Conservation (phyloP, 495 filamentous ascomycete genomes). For the Penicillium odoratum region DNA sequence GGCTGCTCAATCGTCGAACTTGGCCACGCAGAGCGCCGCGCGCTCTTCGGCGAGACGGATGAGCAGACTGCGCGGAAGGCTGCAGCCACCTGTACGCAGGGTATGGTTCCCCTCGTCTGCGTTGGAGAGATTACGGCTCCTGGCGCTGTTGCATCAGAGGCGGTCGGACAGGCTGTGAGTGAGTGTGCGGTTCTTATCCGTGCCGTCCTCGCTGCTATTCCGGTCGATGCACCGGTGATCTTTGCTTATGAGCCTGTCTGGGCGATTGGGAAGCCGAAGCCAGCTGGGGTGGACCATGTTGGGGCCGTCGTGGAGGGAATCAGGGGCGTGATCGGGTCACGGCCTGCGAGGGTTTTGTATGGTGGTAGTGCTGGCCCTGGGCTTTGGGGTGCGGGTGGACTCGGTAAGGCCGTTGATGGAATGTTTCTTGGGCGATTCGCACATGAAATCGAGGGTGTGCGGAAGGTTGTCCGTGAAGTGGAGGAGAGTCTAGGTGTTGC, state of each 20-base stretch:
- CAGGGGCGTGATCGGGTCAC: constrained; percentile 41
- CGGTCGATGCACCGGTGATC: constrained; percentile 63
- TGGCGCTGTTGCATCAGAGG: constrained; percentile 49
- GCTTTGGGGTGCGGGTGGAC: constrained; percentile 56
- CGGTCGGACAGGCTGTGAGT: constrained; percentile 56
- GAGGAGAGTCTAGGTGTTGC: constrained; percentile 38
- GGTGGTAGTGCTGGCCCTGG: constrained; percentile 81
- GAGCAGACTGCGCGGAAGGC: constrained; percentile 63
- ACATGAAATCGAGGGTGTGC: constrained; percentile 68
- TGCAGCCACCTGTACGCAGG: constrained; percentile 60
- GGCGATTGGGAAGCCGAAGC: constrained; percentile 75
- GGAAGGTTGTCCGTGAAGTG: constrained; percentile 68
- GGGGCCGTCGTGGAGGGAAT: constrained; percentile 65
- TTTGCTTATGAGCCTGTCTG: constrained; percentile 89
- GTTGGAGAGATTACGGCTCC: constrained; percentile 64
- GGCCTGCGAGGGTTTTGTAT: constrained; percentile 66
- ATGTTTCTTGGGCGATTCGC: constrained; percentile 82
- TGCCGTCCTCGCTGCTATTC: constrained; percentile 58
- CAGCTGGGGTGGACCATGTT: constrained; percentile 73
- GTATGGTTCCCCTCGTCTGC: constrained; percentile 77
- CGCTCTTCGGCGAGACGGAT: constrained; percentile 71
- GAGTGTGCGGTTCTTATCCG: constrained; percentile 67
- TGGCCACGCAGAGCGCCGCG: constrained; percentile 74
- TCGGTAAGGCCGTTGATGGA: constrained; percentile 73
- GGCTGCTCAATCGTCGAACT: constrained; percentile 73